These are phyloP conservation scores for Triangularia setosa DNA, from an alignment of 2,329 filamentous ascomycete genomes.

Conservation along the genomic window DNA sequence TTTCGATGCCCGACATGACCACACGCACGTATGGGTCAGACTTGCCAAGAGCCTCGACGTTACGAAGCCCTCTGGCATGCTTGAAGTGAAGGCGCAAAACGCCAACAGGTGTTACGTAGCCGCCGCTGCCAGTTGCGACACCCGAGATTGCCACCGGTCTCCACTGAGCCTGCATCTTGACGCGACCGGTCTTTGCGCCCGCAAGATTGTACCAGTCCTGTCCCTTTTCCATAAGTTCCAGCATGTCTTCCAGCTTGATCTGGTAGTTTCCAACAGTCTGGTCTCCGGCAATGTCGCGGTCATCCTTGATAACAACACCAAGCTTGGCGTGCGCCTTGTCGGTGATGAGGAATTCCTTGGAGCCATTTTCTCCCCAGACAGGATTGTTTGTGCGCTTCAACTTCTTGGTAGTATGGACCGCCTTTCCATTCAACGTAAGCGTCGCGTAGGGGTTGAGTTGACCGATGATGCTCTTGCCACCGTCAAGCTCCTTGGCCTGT, in stretches of 20 bases:
- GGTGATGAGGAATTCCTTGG: constrained; percentile 91
- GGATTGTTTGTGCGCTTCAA: constrained; percentile 97
- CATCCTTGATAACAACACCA: constrained; percentile 91
- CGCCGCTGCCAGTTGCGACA: constrained; percentile 70
- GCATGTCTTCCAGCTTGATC: constrained; percentile 90
- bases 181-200: constrained; percentile 75
- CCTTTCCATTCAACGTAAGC: constrained; percentile 85
- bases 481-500: constrained; percentile 93
- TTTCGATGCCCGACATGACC: constrained; percentile 83
- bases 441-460: constrained; percentile 86
- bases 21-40: constrained; percentile 93
- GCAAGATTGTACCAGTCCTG: constrained; percentile 94
- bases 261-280: constrained; percentile 88
- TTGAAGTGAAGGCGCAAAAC: constrained; percentile 93
- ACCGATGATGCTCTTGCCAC: constrained; percentile 86
- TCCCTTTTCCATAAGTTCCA: constrained; percentile 85
- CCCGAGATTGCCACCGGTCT: constrained; percentile 88
- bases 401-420: constrained; percentile 84
- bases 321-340: constrained; percentile 87
- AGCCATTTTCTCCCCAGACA: constrained; percentile 80
- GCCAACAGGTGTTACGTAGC: constrained; percentile 89
- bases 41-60: constrained; percentile 92
- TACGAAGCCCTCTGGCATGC: constrained; percentile 76
- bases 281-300: constrained; percentile 78
- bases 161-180: constrained; percentile 91